Conservation (phyloP, 2,329 filamentous ascomycete species). For the Xylaria sp. region DNA sequence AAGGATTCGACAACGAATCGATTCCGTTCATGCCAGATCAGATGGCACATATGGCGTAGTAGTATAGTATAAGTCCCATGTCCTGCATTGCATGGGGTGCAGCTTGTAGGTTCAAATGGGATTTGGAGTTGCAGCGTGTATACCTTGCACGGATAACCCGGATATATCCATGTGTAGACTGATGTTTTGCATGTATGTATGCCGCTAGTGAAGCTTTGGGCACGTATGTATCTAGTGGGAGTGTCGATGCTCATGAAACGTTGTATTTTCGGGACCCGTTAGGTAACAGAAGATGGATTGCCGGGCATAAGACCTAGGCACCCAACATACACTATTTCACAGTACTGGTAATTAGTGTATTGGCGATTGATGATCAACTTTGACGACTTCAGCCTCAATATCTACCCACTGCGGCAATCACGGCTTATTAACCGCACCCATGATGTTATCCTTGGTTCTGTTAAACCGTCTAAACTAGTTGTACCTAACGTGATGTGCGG, state of each 20-base stretch:
- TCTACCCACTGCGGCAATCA: slow-evolving; percentile 20
- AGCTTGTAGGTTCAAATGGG: background rate
- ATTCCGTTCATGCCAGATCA: slow-evolving; percentile 27
- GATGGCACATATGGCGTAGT: background rate
- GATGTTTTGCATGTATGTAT: slow-evolving; percentile 11
- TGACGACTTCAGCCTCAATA: slow-evolving; percentile 5
- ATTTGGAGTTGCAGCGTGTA: background rate
- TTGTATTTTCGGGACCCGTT: slow-evolving; percentile 32
- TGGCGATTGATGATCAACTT: slow-evolving; percentile 5
- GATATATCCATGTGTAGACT: background rate
- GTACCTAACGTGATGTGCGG: background rate
- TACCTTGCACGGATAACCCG: background rate
- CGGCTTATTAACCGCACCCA: slow-evolving; percentile 19
- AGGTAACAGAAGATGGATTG: slow-evolving; percentile 7
- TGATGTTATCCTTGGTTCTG: background rate
- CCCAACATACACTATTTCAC: background rate
- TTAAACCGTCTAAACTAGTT: slow-evolving; percentile 7
- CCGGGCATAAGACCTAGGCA: background rate
- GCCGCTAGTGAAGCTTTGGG: slow-evolving; percentile 24
- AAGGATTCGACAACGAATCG: slow-evolving; percentile 19
- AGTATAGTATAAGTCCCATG: background rate
- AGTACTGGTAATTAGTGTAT: background rate
- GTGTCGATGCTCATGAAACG: slow-evolving; percentile 38
- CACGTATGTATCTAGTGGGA: background rate
- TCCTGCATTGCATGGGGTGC: slow-evolving; percentile 16